phyloP scores from a whole-genome alignment of 208 protist genomes.

The Trypanosoma scelopori region DNA sequence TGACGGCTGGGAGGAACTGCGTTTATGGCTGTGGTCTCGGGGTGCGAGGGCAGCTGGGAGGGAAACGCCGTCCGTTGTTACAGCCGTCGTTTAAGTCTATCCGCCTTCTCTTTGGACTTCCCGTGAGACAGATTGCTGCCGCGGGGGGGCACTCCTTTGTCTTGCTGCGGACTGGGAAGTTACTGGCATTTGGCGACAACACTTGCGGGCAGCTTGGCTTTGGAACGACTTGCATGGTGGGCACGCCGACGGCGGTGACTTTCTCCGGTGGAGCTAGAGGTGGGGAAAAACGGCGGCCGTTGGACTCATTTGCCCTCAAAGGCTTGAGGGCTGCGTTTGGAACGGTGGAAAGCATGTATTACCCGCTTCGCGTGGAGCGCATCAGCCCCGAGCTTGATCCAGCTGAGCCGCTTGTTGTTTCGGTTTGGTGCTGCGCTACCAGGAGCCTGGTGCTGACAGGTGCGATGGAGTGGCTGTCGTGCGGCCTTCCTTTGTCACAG shows the following conservation, averaged over 20 bases:
- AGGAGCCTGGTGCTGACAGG: conserved; percentile 35
- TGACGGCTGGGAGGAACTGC: conserved; percentile 46
- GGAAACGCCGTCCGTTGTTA: conserved; percentile 36
- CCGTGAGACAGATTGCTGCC: conserved; percentile 51
- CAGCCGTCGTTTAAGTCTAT: conserved; percentile 74
- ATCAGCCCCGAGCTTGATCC: conserved; percentile 41
- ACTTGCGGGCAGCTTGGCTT: conserved; percentile 75
- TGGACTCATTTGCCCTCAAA: conserved; percentile 57
- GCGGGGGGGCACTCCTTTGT: conserved; percentile 78
- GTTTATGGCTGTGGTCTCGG: conserved; percentile 81
- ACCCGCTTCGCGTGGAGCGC: conserved; percentile 65
- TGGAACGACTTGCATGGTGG: conserved; percentile 50
- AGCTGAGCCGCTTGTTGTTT: conserved; percentile 26
- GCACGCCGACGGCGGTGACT: conserved; percentile 37
- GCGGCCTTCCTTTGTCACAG: conserved; percentile 23
- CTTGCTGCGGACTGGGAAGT: conserved; percentile 65
- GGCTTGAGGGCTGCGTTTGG: conserved; percentile 63
- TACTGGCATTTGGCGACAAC: conserved; percentile 85
- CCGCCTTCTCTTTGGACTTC: conserved; percentile 72
- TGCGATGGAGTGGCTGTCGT: conserved; percentile 41
- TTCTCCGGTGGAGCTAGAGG: conserved; percentile 11
- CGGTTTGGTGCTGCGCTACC: conserved; percentile 29
- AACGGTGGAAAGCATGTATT: conserved; percentile 60
- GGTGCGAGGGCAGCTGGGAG: conserved; percentile 64
- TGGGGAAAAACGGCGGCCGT: conserved; percentile 1